Percentiles rank a stretch among this genome's conserved stretches.
These are phyloP conservation scores for Blastobotrys americana DNA, from an alignment of 805 yeast genomes.

Conservation along the genomic window DNA sequence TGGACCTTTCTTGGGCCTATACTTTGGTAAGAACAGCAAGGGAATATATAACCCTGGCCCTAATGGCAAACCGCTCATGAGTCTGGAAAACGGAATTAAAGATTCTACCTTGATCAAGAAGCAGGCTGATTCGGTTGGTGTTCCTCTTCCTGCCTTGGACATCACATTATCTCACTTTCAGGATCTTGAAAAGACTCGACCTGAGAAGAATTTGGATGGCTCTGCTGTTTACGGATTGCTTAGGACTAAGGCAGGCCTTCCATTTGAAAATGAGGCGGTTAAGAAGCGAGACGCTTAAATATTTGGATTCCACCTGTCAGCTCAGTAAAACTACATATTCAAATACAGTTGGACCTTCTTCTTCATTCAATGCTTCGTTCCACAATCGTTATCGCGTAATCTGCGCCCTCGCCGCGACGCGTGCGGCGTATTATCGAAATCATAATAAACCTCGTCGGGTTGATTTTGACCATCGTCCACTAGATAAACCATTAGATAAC, in stretches of 20 bases:
- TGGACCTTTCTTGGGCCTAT: constrained; percentile 16
- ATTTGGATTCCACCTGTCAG: too few relatives aligned
- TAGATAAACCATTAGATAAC: too few relatives aligned
- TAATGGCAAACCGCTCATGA: constrained; percentile 19
- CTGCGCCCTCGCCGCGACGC: too few relatives aligned
- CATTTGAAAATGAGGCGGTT: constrained; percentile 22
- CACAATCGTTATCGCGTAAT: too few relatives aligned
- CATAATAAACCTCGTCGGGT: too few relatives aligned
- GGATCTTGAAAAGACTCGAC: constrained; percentile 15
- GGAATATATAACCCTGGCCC: constrained; percentile 19
- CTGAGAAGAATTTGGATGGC: constrained; percentile 18
- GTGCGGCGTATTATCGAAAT: too few relatives aligned
- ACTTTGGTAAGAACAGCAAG: constrained; percentile 14
- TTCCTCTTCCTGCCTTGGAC: constrained; percentile 12
- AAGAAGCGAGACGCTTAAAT: constrained; percentile 9
- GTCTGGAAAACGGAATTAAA: constrained; percentile 19
- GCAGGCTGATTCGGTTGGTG: constrained; percentile 8
- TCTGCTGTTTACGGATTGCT: constrained; percentile 25
- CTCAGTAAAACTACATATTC: too few relatives aligned
- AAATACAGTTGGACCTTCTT: too few relatives aligned
- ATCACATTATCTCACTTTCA: constrained; percentile 18
- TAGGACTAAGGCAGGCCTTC: constrained; percentile 25
- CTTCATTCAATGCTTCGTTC: too few relatives aligned
- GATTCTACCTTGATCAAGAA: constrained; percentile 20
- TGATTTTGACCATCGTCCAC: too few relatives aligned